Evolutionary conservation across 371 early-diverging fungal genomes (phyloP).

Genomic region (Umbelopsis sp.): DNA sequence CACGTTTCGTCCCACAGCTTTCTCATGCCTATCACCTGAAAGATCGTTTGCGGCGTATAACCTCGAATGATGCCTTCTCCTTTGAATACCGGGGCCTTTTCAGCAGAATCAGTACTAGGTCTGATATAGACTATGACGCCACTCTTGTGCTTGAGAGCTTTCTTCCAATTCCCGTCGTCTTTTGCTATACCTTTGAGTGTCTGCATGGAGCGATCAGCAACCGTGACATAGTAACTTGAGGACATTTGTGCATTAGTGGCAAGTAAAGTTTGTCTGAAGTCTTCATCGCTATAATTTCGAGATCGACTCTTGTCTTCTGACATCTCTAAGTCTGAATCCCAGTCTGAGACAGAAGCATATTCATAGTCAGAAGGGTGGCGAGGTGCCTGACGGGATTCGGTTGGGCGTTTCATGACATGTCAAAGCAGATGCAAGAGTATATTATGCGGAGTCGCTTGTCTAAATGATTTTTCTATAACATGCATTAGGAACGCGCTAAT

Average conservation of each 20-base stretch:
- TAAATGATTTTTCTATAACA: not conserved
- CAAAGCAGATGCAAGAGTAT: not conserved
- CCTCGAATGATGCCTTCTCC: slow-evolving; percentile 67
- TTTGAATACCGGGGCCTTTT: slow-evolving; percentile 66
- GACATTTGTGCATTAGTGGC: slow-evolving; percentile 10
- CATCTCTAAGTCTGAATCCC: slow-evolving; percentile 9
- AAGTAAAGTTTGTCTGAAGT: not conserved
- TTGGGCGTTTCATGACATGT: slow-evolving; percentile 13
- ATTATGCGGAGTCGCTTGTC: not conserved
- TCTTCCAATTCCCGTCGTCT: slow-evolving; percentile 65
- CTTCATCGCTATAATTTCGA: not conserved
- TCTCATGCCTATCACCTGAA: slow-evolving; percentile 68
- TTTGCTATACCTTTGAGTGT: slow-evolving; percentile 43
- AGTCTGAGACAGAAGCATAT: slow-evolving; percentile 1
- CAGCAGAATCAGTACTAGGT: slow-evolving; percentile 44
- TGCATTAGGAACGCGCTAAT: not conserved
- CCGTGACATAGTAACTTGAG: slow-evolving; percentile 28
- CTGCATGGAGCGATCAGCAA: slow-evolving; percentile 46
- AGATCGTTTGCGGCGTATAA: slow-evolving; percentile 68
- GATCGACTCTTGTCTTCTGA: not conserved
- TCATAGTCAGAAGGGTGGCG: slow-evolving; percentile 7
- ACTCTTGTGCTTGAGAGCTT: slow-evolving; percentile 67
- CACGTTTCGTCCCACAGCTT: slow-evolving; percentile 66
- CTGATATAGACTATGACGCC: slow-evolving; percentile 72
- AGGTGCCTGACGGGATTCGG: slow-evolving; percentile 4